Conservation (phyloP, 192 early-diverging fungal species). For the Lunasporangiospora selenospora region DNA sequence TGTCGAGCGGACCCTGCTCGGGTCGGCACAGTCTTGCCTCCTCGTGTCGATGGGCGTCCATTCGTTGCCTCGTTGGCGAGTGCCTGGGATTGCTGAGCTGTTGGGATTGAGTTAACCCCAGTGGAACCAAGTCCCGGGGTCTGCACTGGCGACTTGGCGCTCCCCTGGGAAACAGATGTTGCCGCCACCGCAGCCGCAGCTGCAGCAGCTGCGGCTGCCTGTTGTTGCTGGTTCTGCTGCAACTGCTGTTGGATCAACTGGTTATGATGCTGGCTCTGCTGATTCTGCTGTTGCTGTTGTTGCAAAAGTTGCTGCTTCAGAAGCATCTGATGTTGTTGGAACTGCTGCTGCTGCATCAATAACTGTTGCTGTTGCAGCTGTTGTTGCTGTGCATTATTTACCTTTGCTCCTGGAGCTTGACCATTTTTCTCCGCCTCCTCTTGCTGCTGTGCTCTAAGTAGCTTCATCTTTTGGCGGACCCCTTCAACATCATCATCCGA, state of each 20-base stretch:
- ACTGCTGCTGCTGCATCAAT: conserved; percentile 28
- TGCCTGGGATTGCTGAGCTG: conserved; percentile 3
- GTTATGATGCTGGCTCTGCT: conserved; percentile 31
- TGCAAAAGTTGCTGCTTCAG: conserved; percentile 39
- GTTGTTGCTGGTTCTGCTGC: conserved; percentile 27
- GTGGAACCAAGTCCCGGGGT: no score
- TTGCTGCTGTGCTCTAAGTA: conserved; percentile 46
- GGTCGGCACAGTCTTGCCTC: conserved; percentile 33
- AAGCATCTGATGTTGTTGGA: conserved; percentile 36
- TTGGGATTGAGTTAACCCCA: no score
- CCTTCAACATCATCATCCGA: conserved; percentile 60
- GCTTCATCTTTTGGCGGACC: conserved; percentile 56
- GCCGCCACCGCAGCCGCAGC: no score
- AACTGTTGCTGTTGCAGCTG: conserved; percentile 43
- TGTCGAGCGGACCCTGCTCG: no score
- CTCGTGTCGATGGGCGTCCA: conserved; percentile 5
- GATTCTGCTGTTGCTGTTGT: conserved; percentile 30
- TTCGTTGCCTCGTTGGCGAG: background rate
- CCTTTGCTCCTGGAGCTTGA: conserved; percentile 24
- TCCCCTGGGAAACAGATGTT: no score
- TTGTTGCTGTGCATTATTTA: conserved; percentile 31
- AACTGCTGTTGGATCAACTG: conserved; percentile 40
- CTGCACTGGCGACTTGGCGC: no score
- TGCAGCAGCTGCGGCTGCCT: no score
- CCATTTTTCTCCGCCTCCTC: conserved; percentile 39